Evolutionary conservation across 1,139 yeast genomes (phyloP), one percentile per base, ranked within the genome.

Genomic region (Geotrichum candidum): DNA sequence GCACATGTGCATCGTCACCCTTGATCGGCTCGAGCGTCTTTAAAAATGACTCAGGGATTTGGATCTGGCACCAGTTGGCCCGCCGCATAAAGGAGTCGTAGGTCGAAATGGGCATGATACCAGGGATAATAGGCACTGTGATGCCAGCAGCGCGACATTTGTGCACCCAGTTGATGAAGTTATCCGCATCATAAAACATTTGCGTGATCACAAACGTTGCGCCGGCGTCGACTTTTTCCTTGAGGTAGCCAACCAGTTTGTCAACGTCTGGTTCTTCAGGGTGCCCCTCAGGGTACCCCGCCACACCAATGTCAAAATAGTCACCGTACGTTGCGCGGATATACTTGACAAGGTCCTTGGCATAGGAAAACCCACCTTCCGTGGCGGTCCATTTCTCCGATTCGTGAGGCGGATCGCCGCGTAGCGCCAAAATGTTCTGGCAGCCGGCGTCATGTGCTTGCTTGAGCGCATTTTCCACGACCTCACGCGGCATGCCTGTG

Each of bases 281-380:
- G 74, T 94, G 98, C n/a, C 99, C 99, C 71, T 94, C 97, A 10
- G 97, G 97, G 74, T 92, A 92, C 0, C 94, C 96, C 2, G 96
- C 97, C 3, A 91, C 97, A 58, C 96, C 96, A 65, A 91, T 80
- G 71, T 94, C 87, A 72, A 90, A 89, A 72, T 85, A 86, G 71
- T 87, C 86, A 23, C 90, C 96, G 71, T 90, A 83, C 58, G 83
- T 76, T 57, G 76, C 66, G 67, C 84, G 85, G 67, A 94, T 92
- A 72, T 91, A 90, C 68, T 76, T 80, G 45, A 94, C 92, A 68
- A 94, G 81, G 73, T 94, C 98, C 70, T 81, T 84, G 51, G 96
- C 96, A 69, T 87, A 85, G 62, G 80, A 77, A 77, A 90, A 90
- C 33, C 87, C 91, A 45, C 89, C 96, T 63, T 79, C 80, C 23